Evolutionary conservation across 1,284 basidiomycete species (phyloP), one percentile per base, ranked within the genome.

Genomic region (Apiotrichum siamense): DNA sequence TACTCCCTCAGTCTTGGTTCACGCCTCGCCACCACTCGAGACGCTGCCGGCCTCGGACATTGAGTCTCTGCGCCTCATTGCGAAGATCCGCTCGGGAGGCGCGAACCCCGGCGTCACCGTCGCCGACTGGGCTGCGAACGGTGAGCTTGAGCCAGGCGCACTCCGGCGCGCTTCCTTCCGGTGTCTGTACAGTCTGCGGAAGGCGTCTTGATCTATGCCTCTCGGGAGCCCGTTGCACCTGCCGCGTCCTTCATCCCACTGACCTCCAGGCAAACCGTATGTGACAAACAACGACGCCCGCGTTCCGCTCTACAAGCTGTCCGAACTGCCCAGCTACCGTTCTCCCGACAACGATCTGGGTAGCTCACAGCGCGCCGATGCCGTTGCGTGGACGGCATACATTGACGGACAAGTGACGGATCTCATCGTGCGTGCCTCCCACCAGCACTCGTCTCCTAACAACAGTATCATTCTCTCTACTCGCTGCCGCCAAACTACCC

Each of bases 401-500:
- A 66, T 74, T 35, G 63, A 72, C 23, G 61, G 59, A n/a, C 60
- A 61, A 23, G 51, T 72, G 10, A 58, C 63, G 2, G 72, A 74
- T 46, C 60, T 74, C 0, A 56, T 70, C 15, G 70, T 72, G 38
- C 49, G 70, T 61, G 4, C 1, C 27, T 20, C n/a, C 12, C 27
- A 38, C 12, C 15, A 23, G 11, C 29, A 31, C 32, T 18, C 21
- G 7, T 18, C 20, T 29, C 23, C 18, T 12, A 13, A 41, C 31
- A 18, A 11, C 60, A 74, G 72, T 65, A 71, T 45, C 70, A 70
- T 62, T 62, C 65, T 17, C 58, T 69, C 27, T 74, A 69, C 58
- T 67, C 66, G 4, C 59, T 72, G 0, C 69, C 69, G 2, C 61
- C 61, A 11, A 73, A 74, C 55, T 66, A 70, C 47, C 50, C 63